These are phyloP conservation scores for Cladosporium phlei DNA, from an alignment of 2,329 filamentous ascomycete genomes.

Conservation along the genomic window DNA sequence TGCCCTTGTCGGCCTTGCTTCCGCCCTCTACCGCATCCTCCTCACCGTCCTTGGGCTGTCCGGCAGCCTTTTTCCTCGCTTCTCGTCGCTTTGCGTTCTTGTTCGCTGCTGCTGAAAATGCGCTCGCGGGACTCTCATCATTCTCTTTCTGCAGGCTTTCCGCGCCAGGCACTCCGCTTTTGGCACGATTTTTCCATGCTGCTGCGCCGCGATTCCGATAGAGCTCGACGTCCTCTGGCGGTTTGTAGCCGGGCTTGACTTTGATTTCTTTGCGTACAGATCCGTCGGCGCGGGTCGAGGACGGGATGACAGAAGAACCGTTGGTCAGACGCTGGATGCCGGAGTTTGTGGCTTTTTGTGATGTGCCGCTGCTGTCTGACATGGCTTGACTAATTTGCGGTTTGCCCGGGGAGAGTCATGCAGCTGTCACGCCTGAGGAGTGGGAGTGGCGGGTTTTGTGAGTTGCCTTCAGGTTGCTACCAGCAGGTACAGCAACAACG, in stretches of 20 bases:
- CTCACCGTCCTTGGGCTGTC: conserved; percentile 36
- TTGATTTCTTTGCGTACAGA: conserved; percentile 91
- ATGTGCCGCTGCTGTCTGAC: too few species aligned
- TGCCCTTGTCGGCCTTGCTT: conserved; percentile 42
- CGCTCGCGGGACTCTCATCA: conserved; percentile 44
- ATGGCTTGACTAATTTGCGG: too few species aligned
- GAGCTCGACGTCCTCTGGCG: conserved; percentile 89
- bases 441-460: too few species aligned
- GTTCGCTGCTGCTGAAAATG: conserved; percentile 56
- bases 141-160: conserved; percentile 49
- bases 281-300: conserved; percentile 80
- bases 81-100: conserved; percentile 84
- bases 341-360: conserved; percentile 31
- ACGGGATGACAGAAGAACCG: conserved; percentile 83
- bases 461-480: too few species aligned
- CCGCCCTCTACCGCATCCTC: conserved; percentile 15
- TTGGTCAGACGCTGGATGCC: conserved; percentile 66
- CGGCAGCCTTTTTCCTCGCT: conserved; percentile 57
- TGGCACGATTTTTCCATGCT: conserved; percentile 71
- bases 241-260: conserved; percentile 86
- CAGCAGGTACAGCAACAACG: too few species aligned
- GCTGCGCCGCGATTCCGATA: conserved; percentile 93
- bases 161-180: conserved; percentile 69
- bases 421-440: too few species aligned
- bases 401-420: too few species aligned